Percentiles rank a stretch among this genome's conserved stretches.
phyloP scores from a whole-genome alignment of 305 asterid species.

The Ajuga reptans region DNA sequence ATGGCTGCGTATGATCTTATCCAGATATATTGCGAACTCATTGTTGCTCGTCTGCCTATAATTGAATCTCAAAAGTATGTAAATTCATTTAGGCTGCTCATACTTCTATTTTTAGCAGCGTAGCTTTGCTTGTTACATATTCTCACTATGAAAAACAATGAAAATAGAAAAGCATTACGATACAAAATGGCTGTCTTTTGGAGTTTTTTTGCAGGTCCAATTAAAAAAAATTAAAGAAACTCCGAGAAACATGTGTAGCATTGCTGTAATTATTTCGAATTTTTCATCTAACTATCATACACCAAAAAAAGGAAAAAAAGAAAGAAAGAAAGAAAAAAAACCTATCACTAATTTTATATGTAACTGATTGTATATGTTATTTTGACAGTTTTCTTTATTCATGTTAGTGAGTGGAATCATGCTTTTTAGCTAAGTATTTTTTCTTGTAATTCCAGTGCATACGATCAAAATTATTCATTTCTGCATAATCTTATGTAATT shows the following conservation, averaged over 20 bases:
- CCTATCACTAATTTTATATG: no score
- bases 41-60: conserved; percentile 64
- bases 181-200: no score
- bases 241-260: background rate
- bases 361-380: background rate
- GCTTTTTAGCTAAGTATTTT: no score
- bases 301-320: no score
- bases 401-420: background rate
- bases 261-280: background rate
- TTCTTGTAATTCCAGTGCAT: background rate
- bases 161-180: no score
- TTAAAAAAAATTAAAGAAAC: no score
- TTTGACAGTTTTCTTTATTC: background rate
- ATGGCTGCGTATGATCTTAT: conserved; percentile 71
- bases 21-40: conserved; percentile 69
- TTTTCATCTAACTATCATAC: background rate
- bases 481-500: background rate
- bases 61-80: conserved; percentile 80
- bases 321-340: no score
- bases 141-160: background rate
- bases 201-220: no score
- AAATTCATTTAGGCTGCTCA: conserved; percentile 2
- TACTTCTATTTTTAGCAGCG: background rate
- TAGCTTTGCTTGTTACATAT: background rate
- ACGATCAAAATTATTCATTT: background rate